Evolutionary conservation across 139 green algal species (phyloP).

Genomic region (Limnomonas spitsbergensis): DNA sequence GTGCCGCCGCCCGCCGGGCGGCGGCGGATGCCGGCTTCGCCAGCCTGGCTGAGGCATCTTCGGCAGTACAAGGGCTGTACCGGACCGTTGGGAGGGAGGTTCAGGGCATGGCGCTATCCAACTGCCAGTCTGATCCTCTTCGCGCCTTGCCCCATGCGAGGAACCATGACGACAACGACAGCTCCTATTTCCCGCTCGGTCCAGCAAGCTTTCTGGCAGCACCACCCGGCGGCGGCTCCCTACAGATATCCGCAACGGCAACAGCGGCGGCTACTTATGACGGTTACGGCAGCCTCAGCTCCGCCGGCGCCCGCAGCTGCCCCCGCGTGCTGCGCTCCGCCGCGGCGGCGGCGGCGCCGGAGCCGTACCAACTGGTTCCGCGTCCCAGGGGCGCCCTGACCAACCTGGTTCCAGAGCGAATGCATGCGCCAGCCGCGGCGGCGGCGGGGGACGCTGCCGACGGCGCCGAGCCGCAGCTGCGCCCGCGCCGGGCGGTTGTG

Average conservation of each 20-base stretch:
- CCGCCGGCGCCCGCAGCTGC: neutral
- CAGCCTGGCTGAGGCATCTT: neutral
- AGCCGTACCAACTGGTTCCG: constrained; percentile 39
- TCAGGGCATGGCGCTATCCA: neutral
- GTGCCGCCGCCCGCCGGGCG: too few relatives aligned
- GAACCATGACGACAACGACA: too few relatives aligned
- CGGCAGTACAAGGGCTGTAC: neutral
- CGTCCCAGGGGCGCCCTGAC: constrained; percentile 45
- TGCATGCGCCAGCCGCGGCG: constrained; percentile 7
- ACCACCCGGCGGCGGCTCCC: too few relatives aligned
- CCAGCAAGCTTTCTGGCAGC: too few relatives aligned
- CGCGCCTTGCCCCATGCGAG: too few relatives aligned
- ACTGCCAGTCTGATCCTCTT: neutral
- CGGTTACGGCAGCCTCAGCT: constrained; percentile 7
- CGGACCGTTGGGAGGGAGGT: constrained; percentile 1
- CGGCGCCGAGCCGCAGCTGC: too few relatives aligned
- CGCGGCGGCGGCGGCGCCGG: neutral
- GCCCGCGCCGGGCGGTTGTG: too few relatives aligned
- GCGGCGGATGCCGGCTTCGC: neutral
- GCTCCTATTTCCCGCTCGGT: too few relatives aligned
- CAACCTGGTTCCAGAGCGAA: constrained; percentile 38
- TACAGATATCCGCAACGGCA: too few relatives aligned
- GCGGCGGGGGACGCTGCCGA: constrained; percentile 16
- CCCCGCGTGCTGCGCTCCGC: constrained; percentile 28
- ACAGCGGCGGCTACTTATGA: constrained; percentile 3